These are phyloP conservation scores for Fusarium sp. DNA, from an alignment of 2,329 filamentous ascomycete species.

Conservation along the genomic window DNA sequence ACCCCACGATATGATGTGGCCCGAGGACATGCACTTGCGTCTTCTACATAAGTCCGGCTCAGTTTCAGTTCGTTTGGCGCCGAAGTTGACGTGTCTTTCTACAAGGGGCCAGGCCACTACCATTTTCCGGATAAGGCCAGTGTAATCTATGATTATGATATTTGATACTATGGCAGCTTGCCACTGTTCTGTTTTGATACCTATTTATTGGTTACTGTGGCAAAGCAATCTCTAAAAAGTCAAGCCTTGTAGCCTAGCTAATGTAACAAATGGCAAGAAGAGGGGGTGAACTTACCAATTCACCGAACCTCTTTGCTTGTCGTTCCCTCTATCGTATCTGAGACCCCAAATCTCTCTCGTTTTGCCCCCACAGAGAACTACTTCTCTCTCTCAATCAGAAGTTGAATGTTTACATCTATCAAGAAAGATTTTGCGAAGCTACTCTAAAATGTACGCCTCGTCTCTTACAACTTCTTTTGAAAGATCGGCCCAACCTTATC, in stretches of 20 bases:
- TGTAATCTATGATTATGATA: neutral
- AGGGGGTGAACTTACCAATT: neutral
- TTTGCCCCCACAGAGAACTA: neutral
- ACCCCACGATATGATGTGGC: neutral
- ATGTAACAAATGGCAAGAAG: neutral
- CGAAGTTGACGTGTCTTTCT: neutral
- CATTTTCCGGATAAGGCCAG: neutral
- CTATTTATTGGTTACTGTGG: neutral
- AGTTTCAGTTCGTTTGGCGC: neutral
- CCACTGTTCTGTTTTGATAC: neutral
- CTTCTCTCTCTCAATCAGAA: rapidly evolving
- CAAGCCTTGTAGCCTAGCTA: neutral
- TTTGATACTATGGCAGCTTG: neutral
- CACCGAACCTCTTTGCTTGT: too few relatives aligned
- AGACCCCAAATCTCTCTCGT: too few relatives aligned
- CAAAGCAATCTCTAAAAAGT: neutral
- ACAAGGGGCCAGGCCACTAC: neutral
- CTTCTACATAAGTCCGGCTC: neutral
- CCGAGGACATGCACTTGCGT: neutral
- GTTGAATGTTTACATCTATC: neutral
- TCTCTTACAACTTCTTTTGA: neutral
- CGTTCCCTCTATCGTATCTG: too few relatives aligned
- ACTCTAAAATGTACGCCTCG: neutral
- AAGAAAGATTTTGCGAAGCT: neutral
- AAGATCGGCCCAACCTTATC: neutral